Base-by-base conservation (phyloP, 2,329 filamentous ascomycete genomes). In the Nemania bipapillata region DNA sequence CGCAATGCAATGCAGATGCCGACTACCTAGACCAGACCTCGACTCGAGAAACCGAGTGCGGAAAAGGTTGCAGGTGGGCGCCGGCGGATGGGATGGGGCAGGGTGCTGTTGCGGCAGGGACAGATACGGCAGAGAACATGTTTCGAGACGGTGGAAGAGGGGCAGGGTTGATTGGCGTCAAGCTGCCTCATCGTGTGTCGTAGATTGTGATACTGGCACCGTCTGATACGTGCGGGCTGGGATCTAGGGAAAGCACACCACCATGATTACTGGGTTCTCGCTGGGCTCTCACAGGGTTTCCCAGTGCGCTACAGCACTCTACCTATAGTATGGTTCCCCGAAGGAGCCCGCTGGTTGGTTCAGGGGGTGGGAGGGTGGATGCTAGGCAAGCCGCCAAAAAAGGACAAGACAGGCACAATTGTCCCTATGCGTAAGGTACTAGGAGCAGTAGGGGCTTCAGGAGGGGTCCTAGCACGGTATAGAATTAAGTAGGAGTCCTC, bases 121-220 rank as follows among this genome's bases (percentile, higher is more conserved):
- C 59, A 32, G 47, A 50, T 59, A 53, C 50, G 50, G 26, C 50
- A 61, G 58, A 56, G 35, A 5, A 66, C 63, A 57, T 55, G 70
- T 72, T 70, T 72, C 65, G 70, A 68, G 70, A 72, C 65, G 56
- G 67, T 50, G 63, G 68, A 55, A 53, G 70, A 70, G 65, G 70
- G 70, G 68, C 70, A 70, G 65, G 68, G 65, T 70, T 70, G 68
- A 68, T 70, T 70, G 67, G 67, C 53, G 61, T 60, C 50, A 58
- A 63, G 57, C 32, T 49, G 63, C 69, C 66, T 66, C 63, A 67
- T 65, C 58, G 53, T 56, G 32, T 15, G 53, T 56, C 30, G 32
- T 40, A 30, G 30, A 55, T 12, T 56, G 55, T 59, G 50, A 64
- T 57, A 64, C 62, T 28, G 55, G 42, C 37, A 60, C 55, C 8